Base-by-base conservation (phyloP, 345 rosid species). In the Salix arbutifolia region DNA sequence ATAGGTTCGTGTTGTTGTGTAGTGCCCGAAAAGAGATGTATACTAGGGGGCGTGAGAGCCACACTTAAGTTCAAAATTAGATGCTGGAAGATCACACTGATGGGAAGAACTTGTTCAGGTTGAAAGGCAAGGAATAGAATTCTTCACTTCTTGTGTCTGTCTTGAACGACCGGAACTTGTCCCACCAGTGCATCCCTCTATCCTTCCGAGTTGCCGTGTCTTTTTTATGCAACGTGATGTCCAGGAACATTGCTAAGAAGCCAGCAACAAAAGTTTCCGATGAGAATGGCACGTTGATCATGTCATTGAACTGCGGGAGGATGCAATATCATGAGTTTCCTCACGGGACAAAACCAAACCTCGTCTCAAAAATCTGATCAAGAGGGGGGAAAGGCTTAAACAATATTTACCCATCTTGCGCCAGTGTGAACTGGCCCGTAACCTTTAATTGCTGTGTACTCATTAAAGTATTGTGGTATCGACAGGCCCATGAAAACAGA, bases 21-120 rank as follows among this genome's bases (percentile, higher is more conserved):
- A 70, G 48, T 17, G 23, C 61, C 60, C 31, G 6, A 17, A 44
- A 65, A 19, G 18, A 31, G 13, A 40, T 40, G 50, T 44, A 65
- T 23, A 30, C 16, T 25, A 52, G 8, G 30, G 65, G 64, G 61
- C 28, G 25, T n/a, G 64, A 28, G 44, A 46, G 6, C 58, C 52
- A 33, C 44, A 35, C 28, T 48, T 33, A 56, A 74, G 42, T 71
- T 12, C n/a, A 44, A 65, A 77, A 17, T 46, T 74, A 30, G 70
- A 65, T 38, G 66, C 30, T 74, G 16, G 16, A 66, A 61, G 66
- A 73, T 93, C 89, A 96, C 66, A 92, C 87, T 33, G 98, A 90
- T 19, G 99, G 99, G 86, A 93, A 96, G 85, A 87, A 93, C 88
- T 93, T 96, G 89, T 96, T 93, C 72, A 96, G 98, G 79, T 96